Evolutionary conservation across 2,329 filamentous ascomycete species (phyloP).

Genomic region (Sporothrix humicola): DNA sequence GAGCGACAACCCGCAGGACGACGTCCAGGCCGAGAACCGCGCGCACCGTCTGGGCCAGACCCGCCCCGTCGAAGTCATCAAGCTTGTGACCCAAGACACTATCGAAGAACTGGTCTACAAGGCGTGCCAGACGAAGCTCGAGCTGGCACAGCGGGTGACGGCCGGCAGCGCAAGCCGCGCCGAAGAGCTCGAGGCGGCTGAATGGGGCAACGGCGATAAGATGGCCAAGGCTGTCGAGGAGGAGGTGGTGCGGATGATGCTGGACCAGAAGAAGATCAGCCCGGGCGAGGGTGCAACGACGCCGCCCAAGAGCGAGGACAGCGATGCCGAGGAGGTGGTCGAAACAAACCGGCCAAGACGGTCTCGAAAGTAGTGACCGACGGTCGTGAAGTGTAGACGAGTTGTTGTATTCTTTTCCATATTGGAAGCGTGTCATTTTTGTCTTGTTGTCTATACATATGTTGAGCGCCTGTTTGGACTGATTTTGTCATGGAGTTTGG

Average conservation of each 20-base stretch:
- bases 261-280: constrained; percentile 29
- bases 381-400: background rate
- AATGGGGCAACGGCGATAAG: constrained; percentile 40
- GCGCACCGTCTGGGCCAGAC: constrained; percentile 94
- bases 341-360: background rate
- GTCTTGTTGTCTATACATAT: background rate
- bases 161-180: constrained; percentile 34
- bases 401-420: no score
- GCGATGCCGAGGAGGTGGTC: background rate
- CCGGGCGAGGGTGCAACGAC: constrained; percentile 22
- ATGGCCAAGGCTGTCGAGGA: constrained; percentile 48
- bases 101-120: constrained; percentile 94
- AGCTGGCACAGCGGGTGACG: constrained; percentile 72
- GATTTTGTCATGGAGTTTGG: no score
- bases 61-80: constrained; percentile 85
- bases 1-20: constrained; percentile 97
- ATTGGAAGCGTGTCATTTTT: no score
- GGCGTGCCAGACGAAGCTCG: constrained; percentile 89
- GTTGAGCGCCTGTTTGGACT: no score
- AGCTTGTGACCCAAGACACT: constrained; percentile 78
- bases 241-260: constrained; percentile 54
- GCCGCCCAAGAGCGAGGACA: constrained; percentile 28
- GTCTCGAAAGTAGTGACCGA: background rate
- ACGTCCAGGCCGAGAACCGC: constrained; percentile 97
- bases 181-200: constrained; percentile 45